Conservation (phyloP, 106 monocot species). For the Dioscorea dumetorum region DNA sequence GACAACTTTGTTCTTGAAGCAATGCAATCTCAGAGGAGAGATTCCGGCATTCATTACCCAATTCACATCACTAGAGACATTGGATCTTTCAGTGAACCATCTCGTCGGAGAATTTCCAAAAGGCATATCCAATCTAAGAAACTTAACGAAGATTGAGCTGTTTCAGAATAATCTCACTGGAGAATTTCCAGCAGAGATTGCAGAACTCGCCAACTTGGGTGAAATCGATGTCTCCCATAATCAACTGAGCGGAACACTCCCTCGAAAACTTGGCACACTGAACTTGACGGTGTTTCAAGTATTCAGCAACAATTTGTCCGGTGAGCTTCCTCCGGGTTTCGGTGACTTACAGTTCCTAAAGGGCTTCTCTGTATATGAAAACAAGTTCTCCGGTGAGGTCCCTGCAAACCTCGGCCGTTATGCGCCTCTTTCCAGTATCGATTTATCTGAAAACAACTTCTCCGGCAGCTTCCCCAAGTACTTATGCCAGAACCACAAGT, state of each 20-base stretch:
- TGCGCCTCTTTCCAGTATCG: conserved; percentile 54
- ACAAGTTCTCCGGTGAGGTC: conserved; percentile 67
- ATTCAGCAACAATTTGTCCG: conserved; percentile 51
- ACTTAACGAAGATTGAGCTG: conserved; percentile 68
- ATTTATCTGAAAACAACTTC: conserved; percentile 85
- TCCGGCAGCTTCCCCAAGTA: conserved; percentile 62
- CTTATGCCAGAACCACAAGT: conserved; percentile 50
- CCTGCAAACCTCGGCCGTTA: conserved; percentile 61
- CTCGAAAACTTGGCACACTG: conserved; percentile 40
- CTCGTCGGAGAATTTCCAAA: conserved; percentile 59
- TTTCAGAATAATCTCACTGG: conserved; percentile 67
- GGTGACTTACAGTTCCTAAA: conserved; percentile 41
- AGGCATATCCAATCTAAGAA: conserved; percentile 40
- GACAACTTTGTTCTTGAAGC: conserved; percentile 52
- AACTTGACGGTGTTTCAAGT: conserved; percentile 57
- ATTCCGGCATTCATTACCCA: conserved; percentile 56
- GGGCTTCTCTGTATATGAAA: conserved; percentile 57
- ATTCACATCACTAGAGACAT: conserved; percentile 33
- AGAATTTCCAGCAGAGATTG: conserved; percentile 47
- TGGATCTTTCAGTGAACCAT: conserved; percentile 68
- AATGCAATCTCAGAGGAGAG: conserved; percentile 47
- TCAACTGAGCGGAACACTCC: conserved; percentile 47
- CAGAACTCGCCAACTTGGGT: conserved; percentile 34
- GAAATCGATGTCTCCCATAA: conserved; percentile 72
- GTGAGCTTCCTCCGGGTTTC: conserved; percentile 56